phyloP scores from a whole-genome alignment of 306 rosid genomes.

The Rubus parviflorus region DNA sequence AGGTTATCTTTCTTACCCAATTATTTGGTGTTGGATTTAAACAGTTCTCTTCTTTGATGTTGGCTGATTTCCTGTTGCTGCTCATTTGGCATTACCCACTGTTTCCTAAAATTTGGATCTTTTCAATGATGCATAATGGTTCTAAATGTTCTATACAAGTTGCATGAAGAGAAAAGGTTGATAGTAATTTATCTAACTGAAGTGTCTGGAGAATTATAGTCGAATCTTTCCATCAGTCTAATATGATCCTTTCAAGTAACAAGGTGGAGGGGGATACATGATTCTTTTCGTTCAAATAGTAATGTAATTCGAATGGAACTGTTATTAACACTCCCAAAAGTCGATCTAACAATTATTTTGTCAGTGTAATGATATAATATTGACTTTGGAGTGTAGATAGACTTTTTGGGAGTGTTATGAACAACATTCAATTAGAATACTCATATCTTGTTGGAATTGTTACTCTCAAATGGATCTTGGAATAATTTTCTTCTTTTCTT shows the following conservation, averaged over 20 bases:
- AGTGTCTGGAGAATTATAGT: not conserved
- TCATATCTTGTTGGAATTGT: not conserved
- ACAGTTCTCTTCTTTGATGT: slow-evolving; percentile 11
- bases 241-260: not conserved
- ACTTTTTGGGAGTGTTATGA: not conserved
- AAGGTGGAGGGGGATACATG: not conserved
- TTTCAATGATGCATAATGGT: not conserved
- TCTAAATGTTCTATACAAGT: not conserved
- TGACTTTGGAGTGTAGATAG: not conserved
- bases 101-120: not conserved
- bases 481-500: not conserved
- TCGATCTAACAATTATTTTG: not conserved
- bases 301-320: not conserved
- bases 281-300: not conserved
- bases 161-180: not conserved
- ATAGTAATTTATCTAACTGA: not conserved
- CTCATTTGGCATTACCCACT: not conserved
- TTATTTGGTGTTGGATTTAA: slow-evolving; percentile 21
- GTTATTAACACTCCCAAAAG: not conserved
- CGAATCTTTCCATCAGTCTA: not conserved
- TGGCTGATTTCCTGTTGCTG: slow-evolving; percentile 3
- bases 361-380: not conserved
- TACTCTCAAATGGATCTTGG: not conserved
- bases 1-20: slow-evolving; percentile 54
- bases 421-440: not conserved